phyloP scores from a whole-genome alignment of 352 stramenopile genomes.

The Pythium periplocum region DNA sequence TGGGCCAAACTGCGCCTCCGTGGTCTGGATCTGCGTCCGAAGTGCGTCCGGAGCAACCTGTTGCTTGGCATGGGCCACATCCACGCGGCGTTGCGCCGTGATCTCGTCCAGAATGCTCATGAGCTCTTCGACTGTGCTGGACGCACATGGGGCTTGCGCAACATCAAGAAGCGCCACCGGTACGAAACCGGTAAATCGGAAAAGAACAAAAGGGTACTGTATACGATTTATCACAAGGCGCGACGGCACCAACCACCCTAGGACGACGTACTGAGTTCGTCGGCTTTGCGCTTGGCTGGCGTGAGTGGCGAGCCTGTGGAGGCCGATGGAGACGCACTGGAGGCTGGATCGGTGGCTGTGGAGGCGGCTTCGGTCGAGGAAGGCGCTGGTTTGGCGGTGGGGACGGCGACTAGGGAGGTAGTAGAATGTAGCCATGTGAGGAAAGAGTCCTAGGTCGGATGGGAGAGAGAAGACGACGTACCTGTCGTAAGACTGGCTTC shows the following conservation, averaged over 20 bases:
- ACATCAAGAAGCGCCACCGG: too few relatives aligned
- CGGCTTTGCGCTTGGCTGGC: slow-evolving; percentile 46
- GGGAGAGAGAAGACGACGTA: slow-evolving; percentile 14
- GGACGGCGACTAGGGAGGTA: slow-evolving; percentile 1
- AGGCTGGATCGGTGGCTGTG: neutral
- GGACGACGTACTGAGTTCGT: slow-evolving; percentile 25
- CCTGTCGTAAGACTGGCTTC: slow-evolving; percentile 47
- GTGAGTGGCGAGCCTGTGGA: slow-evolving; percentile 6
- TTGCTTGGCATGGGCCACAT: slow-evolving; percentile 60
- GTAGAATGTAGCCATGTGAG: neutral
- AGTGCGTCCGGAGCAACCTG: slow-evolving; percentile 44
- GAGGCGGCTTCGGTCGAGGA: slow-evolving; percentile 5
- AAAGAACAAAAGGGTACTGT: too few relatives aligned
- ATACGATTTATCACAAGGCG: too few relatives aligned
- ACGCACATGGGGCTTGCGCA: too few relatives aligned
- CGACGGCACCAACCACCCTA: too few relatives aligned
- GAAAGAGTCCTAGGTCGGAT: neutral
- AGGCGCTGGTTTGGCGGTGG: slow-evolving; percentile 12
- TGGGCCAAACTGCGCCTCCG: slow-evolving; percentile 73
- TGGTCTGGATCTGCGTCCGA: slow-evolving; percentile 60
- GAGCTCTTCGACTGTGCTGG: neutral
- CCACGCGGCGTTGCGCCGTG: slow-evolving; percentile 57
- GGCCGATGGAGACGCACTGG: too few relatives aligned
- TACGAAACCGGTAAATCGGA: too few relatives aligned
- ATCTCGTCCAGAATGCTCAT: slow-evolving; percentile 82